Base-by-base conservation (phyloP, 352 stramenopile species). In the Pythium aphanidermatum region DNA sequence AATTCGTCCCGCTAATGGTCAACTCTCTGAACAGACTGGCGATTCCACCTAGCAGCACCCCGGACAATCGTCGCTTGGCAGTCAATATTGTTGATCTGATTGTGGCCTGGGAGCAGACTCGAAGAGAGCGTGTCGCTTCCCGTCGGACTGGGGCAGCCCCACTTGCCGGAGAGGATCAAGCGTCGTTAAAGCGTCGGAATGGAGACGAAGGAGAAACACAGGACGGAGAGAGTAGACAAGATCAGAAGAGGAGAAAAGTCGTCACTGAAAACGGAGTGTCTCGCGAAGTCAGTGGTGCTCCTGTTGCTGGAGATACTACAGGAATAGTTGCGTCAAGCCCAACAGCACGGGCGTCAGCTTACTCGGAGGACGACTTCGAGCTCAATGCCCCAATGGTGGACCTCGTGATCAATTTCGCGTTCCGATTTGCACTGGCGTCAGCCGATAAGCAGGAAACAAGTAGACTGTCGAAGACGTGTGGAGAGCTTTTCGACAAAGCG, bases 1-100 rank as follows among this genome's bases (percentile, higher is more conserved):
- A 96, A 44, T 97, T 99, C 63, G 78, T 98, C 16, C 79, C 89
- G 21, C 84, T 98, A 7, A 98, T 99, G 90, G 83, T 97, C 6
- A 96, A 97, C 43, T 98, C 88, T 28, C 65, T 99, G 12, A 97
- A 95, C 38, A 82, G 89, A 17, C 62, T 99, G 25, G 95, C 93
- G n/a, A 90, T 98, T 26, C 91, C 93, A 28, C 90, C 88, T 2
- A 98, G 91, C 60, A 91, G 74, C 51, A 85, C 88, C 14, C 69
- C 86, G 16, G 95, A 99, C 56, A 97, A 98, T 50, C 77, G 88
- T 16, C 63, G 86, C 19, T 76, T 99, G 28, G 83, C 91, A 6
- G 78, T 99, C 0, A 88, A 89, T 37, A 83, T 99, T 40, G 89
- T 97, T 5, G 95, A 98, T 58, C 63, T 99, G 19, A 83, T 99